Conservation (phyloP, 768 basidiomycete genomes). For the Lepiota venenata region DNA sequence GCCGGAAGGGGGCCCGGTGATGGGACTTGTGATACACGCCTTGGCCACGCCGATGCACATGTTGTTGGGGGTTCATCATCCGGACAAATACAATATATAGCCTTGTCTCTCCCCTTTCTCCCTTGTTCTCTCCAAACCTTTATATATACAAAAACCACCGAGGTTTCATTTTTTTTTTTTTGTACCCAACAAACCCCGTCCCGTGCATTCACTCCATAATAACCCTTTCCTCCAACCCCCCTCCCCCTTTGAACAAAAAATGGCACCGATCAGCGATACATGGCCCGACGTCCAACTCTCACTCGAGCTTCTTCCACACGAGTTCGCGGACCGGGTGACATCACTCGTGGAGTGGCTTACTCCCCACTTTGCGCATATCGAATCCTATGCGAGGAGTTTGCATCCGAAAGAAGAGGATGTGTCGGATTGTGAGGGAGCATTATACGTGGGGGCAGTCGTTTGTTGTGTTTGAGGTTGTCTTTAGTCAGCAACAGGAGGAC, state of each 20-base stretch:
- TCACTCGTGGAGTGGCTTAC: constrained; percentile 33
- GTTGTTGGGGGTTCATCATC: background rate
- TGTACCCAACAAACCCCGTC: no score
- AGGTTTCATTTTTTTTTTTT: no score
- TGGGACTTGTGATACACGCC: constrained; percentile 6
- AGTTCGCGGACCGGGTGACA: constrained; percentile 30
- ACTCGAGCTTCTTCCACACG: constrained; percentile 30
- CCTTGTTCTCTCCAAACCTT: background rate
- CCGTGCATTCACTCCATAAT: no score
- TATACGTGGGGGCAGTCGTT: constrained; percentile 43
- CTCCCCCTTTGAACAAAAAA: no score
- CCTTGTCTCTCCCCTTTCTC: background rate
- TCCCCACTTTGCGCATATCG: constrained; percentile 27
- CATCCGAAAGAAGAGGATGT: constrained; percentile 28
- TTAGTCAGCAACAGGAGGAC: constrained; percentile 10
- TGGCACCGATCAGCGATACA: constrained; percentile 31
- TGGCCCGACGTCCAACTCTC: constrained; percentile 36
- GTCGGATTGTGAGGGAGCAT: constrained; percentile 27
- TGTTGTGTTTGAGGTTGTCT: constrained; percentile 34
- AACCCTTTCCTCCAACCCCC: no score
- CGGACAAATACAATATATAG: background rate
- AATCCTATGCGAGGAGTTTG: constrained; percentile 30
- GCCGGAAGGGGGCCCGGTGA: background rate
- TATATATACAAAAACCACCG: background rate
- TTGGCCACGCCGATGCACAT: background rate